Percentiles rank a stretch among this genome's conserved stretches.
phyloP scores from a whole-genome alignment of 2,329 filamentous ascomycete genomes.

The Phialemoniopsis sp. region DNA sequence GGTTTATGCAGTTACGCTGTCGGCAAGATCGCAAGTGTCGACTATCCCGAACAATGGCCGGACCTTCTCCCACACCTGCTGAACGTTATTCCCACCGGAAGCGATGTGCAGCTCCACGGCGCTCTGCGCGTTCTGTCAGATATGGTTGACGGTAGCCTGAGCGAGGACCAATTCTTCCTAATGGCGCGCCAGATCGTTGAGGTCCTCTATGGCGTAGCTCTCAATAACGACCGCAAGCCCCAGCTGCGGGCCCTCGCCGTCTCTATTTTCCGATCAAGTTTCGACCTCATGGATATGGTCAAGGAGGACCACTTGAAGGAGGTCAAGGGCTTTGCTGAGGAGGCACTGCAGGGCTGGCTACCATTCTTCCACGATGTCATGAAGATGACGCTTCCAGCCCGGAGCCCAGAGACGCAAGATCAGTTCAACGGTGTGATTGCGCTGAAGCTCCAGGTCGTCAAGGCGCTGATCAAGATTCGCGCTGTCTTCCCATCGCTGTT shows the following conservation, averaged over 20 bases:
- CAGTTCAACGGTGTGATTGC: constrained; percentile 76
- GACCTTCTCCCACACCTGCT: constrained; percentile 78
- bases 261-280: constrained; percentile 84
- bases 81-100: constrained; percentile 69
- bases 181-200: constrained; percentile 84
- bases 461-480: constrained; percentile 86
- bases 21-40: constrained; percentile 88
- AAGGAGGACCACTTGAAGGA: constrained; percentile 86
- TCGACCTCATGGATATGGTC: constrained; percentile 95
- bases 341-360: constrained; percentile 78
- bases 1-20: constrained; percentile 56
- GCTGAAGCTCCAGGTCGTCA: constrained; percentile 90
- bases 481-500: constrained; percentile 78
- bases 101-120: constrained; percentile 79
- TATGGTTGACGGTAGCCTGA: constrained; percentile 88
- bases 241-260: constrained; percentile 80
- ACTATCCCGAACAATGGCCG: constrained; percentile 97
- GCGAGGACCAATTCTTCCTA: constrained; percentile 90
- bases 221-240: constrained; percentile 69
- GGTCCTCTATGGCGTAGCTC: constrained; percentile 76
- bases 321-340: constrained; percentile 85
- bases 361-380: constrained; percentile 82
- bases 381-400: constrained; percentile 70
- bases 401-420: constrained; percentile 49
- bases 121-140: constrained; percentile 84